Conservation (phyloP, 2,329 filamentous ascomycete genomes). For the Ceratocystis cacaofunesta region DNA sequence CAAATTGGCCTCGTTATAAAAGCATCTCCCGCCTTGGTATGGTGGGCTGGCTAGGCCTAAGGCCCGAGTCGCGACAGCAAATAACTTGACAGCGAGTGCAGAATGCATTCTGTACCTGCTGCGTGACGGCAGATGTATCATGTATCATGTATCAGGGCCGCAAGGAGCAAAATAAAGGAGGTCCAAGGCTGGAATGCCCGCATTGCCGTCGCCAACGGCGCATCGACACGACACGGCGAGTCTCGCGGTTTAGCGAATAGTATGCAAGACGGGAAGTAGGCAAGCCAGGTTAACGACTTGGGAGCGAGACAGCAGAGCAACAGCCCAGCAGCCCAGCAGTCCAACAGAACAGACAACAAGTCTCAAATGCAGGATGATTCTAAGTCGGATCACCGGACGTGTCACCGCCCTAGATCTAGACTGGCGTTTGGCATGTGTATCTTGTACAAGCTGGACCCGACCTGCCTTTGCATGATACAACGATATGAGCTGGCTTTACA, state of each 20-base stretch:
- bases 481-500: neutral
- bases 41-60: neutral
- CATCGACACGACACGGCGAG: neutral
- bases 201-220: neutral
- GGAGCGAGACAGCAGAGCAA: neutral
- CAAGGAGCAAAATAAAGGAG: neutral
- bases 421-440: neutral
- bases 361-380: neutral
- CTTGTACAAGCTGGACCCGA: neutral
- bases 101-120: neutral
- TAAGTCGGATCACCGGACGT: neutral
- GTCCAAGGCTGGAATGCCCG: neutral
- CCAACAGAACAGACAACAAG: neutral
- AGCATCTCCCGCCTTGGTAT: neutral
- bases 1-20: neutral
- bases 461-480: neutral
- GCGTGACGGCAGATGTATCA: neutral
- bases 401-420: neutral
- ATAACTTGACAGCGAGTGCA: neutral
- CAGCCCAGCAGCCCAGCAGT: neutral
- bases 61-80: neutral
- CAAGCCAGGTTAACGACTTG: no score
- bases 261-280: neutral
- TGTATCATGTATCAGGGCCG: neutral
- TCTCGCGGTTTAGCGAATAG: neutral